Evolutionary conservation across 768 basidiomycete species (phyloP).

Genomic region (Rickenella mellea): DNA sequence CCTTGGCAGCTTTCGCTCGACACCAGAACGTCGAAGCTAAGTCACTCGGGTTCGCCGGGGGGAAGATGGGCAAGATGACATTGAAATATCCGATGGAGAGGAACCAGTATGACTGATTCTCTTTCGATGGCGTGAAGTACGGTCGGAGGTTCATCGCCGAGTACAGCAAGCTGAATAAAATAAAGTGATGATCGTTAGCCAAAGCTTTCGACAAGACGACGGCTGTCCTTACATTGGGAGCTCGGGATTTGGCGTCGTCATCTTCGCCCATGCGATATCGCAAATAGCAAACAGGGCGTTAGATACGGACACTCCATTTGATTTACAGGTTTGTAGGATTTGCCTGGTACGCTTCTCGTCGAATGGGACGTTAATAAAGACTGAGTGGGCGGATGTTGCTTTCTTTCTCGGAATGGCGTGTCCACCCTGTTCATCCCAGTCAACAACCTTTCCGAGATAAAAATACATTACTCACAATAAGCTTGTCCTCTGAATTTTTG

Average conservation of each 20-base stretch:
- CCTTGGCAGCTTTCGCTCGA: slow-evolving; percentile 57
- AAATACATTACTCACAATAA: slow-evolving; percentile 33
- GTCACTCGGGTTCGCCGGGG: no score
- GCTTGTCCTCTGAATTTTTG: slow-evolving; percentile 38
- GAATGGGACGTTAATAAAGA: slow-evolving; percentile 63
- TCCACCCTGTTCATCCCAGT: slow-evolving; percentile 42
- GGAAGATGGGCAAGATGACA: slow-evolving; percentile 66
- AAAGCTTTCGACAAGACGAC: no score
- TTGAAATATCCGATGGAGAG: slow-evolving; percentile 76
- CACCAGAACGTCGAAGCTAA: slow-evolving; percentile 80
- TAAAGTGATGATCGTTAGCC: slow-evolving; percentile 27
- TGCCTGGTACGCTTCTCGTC: slow-evolving; percentile 43
- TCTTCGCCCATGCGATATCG: slow-evolving; percentile 64
- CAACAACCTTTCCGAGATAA: background rate
- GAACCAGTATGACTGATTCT: slow-evolving; percentile 72
- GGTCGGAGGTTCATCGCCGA: slow-evolving; percentile 76
- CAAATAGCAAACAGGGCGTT: slow-evolving; percentile 68
- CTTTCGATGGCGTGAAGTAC: slow-evolving; percentile 32
- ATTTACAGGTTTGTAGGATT: slow-evolving; percentile 65
- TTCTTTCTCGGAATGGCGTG: slow-evolving; percentile 55
- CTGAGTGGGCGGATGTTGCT: slow-evolving; percentile 41
- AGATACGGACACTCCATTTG: slow-evolving; percentile 62
- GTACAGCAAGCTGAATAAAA: slow-evolving; percentile 59
- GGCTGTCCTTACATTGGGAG: no score
- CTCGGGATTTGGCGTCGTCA: no score